These are phyloP conservation scores for Fulvia fulva DNA, from an alignment of 2,329 filamentous ascomycete genomes.

Conservation along the genomic window DNA sequence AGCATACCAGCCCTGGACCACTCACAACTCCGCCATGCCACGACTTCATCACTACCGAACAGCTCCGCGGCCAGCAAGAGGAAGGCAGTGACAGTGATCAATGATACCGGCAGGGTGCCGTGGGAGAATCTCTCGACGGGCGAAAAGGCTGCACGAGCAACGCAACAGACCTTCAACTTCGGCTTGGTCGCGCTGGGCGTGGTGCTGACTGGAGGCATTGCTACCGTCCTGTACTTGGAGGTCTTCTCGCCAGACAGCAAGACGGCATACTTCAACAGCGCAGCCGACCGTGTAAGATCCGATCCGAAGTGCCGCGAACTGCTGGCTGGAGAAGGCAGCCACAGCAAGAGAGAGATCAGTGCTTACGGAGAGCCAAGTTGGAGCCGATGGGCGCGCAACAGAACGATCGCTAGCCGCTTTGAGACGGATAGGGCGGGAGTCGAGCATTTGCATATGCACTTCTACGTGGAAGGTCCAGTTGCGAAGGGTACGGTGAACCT, in stretches of 20 bases:
- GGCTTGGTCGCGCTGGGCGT: constrained; percentile 71
- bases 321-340: constrained; percentile 58
- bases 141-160: constrained; percentile 80
- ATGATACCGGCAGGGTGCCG: constrained; percentile 75
- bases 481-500: constrained; percentile 70
- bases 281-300: constrained; percentile 71
- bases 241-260: constrained; percentile 81
- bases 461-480: constrained; percentile 75
- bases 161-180: constrained; percentile 88
- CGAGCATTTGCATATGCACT: constrained; percentile 80
- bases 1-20: constrained; percentile 2
- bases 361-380: constrained; percentile 77
- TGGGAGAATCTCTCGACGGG: constrained; percentile 71
- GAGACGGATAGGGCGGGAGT: constrained; percentile 70
- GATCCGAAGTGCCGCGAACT: constrained; percentile 68
- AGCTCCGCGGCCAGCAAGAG: constrained; percentile 49
- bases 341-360: constrained; percentile 63
- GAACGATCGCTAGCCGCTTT: constrained; percentile 49
- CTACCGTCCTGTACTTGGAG: constrained; percentile 73
- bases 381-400: constrained; percentile 72
- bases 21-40: constrained; percentile 18
- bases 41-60: constrained; percentile 25
- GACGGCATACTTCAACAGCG: constrained; percentile 82
- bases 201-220: constrained; percentile 71
- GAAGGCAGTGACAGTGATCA: constrained; percentile 73